Conservation (phyloP, 805 yeast species). For the Candida xiaguanensis region DNA sequence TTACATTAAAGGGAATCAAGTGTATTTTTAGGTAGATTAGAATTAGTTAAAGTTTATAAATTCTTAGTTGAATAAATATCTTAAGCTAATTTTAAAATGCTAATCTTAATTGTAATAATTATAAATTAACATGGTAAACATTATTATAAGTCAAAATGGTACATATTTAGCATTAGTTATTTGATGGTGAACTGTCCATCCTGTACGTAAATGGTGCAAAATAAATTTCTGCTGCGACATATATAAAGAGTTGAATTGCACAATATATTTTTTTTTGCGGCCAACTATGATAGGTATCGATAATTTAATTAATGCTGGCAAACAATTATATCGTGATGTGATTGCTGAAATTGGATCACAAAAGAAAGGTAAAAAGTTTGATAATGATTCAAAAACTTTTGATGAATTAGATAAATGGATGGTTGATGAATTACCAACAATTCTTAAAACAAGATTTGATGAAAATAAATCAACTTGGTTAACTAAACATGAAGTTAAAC, state of each 20-base stretch:
- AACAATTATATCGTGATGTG: slow-evolving; percentile 22
- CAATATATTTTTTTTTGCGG: background rate
- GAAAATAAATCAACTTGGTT: slow-evolving; percentile 20
- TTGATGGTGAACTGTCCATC: no score
- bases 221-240: no score
- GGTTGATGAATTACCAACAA: slow-evolving; percentile 22
- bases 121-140: no score
- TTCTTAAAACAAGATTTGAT: slow-evolving; percentile 20
- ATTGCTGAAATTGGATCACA: slow-evolving; percentile 6
- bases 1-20: no score
- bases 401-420: slow-evolving; percentile 39
- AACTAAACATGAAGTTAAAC: slow-evolving; percentile 35
- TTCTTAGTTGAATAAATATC: no score
- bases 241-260: background rate
- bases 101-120: no score
- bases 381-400: slow-evolving; percentile 23
- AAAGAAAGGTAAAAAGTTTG: slow-evolving; percentile 13
- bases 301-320: slow-evolving; percentile 15
- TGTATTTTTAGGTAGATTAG: no score
- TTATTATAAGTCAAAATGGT: no score
- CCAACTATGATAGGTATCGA: slow-evolving; percentile 4
- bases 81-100: no score
- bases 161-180: no score
- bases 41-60: no score
- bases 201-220: no score